Base-by-base conservation (phyloP, 139 green algal species). In the Mesostigma viride region DNA sequence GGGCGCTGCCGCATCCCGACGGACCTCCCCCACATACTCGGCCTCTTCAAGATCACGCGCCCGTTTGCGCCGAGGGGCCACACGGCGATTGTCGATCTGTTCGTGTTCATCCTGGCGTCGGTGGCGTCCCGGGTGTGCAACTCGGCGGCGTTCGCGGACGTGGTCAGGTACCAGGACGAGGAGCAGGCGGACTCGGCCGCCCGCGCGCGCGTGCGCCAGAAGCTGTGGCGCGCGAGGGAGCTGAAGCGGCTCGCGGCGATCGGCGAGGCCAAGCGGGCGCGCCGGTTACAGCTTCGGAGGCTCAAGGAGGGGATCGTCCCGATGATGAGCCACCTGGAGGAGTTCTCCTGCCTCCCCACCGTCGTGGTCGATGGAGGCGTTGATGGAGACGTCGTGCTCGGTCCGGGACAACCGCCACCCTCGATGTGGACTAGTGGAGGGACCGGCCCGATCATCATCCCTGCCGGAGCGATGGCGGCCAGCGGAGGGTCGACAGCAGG, bases 1-100 rank as follows among this genome's bases (percentile, higher is more conserved):
- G 27, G 24, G 3, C 35, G 4, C 3, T 72, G 66, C 32, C 32
- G 34, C 17, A 8, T 51, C 11, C 40, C 40, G 40, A 24, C 8
- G 11, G 40, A 51, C 40, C 20, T 65, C 24, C 65, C 64, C 30
- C 72, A 27, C 17, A 32, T 75, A 3, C 5, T 75, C 11, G 68
- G 68, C 17, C 33, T 75, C 27, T 75, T 65, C 35, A 75, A 75
- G 59, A n/a, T n/a, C n/a, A n/a, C n/a, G n/a, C n/a, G n/a, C n/a
- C n/a, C n/a, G n/a, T n/a, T n/a, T n/a, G n/a, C n/a, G n/a, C n/a
- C n/a, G n/a, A n/a, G n/a, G n/a, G n/a, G n/a, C n/a, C n/a, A n/a
- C n/a, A n/a, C n/a, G n/a, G n/a, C n/a, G n/a, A n/a, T n/a, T n/a
- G n/a, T n/a, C n/a, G n/a, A n/a, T n/a, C n/a, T n/a, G n/a, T n/a